phyloP scores from a whole-genome alignment of 2,329 filamentous ascomycete species.

The Elsinoe perseae region DNA sequence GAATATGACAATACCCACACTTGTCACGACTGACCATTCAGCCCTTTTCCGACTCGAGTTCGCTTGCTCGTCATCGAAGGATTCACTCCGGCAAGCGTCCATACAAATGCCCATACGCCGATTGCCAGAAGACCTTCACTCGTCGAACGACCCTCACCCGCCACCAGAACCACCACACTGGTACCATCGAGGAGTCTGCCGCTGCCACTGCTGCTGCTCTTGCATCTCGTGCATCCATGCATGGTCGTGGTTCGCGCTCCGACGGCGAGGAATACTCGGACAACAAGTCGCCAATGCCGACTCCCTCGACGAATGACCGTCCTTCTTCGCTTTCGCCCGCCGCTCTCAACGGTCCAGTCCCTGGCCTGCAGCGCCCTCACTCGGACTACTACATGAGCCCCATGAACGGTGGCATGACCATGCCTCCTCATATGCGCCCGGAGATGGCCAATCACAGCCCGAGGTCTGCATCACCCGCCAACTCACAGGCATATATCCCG shows the following conservation, averaged over 20 bases:
- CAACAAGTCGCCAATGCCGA: constrained; percentile 66
- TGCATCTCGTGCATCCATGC: constrained; percentile 46
- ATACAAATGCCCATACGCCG: constrained; percentile 94
- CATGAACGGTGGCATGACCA: constrained; percentile 48
- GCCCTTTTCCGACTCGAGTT: constrained; percentile 96
- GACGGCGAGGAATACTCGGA: constrained; percentile 61
- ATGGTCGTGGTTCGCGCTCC: constrained; percentile 50
- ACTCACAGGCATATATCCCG: constrained; percentile 53
- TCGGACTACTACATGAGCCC: constrained; percentile 73
- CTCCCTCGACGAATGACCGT: constrained; percentile 75
- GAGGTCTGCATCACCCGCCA: constrained; percentile 53
- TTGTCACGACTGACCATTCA: constrained; percentile 31
- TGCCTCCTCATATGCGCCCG: constrained; percentile 73
- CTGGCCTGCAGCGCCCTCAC: constrained; percentile 58
- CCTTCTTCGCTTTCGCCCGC: constrained; percentile 72
- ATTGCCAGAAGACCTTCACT: constrained; percentile 98
- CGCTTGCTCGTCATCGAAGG: constrained; percentile 81
- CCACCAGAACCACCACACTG: constrained; percentile 92
- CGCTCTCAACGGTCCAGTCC: constrained; percentile 62
- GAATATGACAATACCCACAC: constrained; percentile 12
- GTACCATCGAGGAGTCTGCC: constrained; percentile 88
- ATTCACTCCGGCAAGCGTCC: constrained; percentile 94
- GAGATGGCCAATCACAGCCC: constrained; percentile 67
- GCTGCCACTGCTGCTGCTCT: constrained; percentile 80
- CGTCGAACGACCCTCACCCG: constrained; percentile 88